phyloP scores from a whole-genome alignment of 352 stramenopile species.

The Pythium aphanidermatum region DNA sequence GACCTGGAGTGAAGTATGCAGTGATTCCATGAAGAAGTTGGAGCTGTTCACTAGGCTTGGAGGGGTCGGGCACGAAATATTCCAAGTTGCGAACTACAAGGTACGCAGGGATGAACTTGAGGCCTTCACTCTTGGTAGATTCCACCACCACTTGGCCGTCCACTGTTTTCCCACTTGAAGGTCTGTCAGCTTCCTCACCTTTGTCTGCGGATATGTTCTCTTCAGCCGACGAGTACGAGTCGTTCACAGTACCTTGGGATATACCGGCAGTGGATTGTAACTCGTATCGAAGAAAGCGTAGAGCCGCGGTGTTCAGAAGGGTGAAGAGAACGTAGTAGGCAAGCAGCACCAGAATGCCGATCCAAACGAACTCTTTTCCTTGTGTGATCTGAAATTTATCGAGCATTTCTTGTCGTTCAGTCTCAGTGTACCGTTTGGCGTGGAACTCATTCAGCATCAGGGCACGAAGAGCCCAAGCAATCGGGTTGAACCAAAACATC shows the following conservation, averaged over 20 bases:
- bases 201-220: not conserved
- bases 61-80: slow-evolving; percentile 21
- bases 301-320: slow-evolving; percentile 28
- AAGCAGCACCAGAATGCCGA: slow-evolving; percentile 34
- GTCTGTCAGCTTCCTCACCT: not conserved
- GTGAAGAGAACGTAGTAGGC: slow-evolving; percentile 58
- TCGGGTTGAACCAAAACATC: slow-evolving; percentile 71
- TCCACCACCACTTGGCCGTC: not conserved
- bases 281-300: slow-evolving; percentile 55
- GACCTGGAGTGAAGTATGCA: slow-evolving; percentile 22
- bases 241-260: not conserved
- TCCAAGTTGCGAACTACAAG: slow-evolving; percentile 12
- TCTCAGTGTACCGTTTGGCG: slow-evolving; percentile 27
- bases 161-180: no score
- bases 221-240: slow-evolving; percentile 11
- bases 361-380: slow-evolving; percentile 39
- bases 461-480: slow-evolving; percentile 46
- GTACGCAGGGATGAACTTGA: slow-evolving; percentile 12
- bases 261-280: slow-evolving; percentile 7
- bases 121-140: not conserved
- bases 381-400: slow-evolving; percentile 23
- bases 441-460: slow-evolving; percentile 63
- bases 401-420: slow-evolving; percentile 6
- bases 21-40: slow-evolving; percentile 28
- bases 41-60: not conserved